Percentiles rank a stretch among this genome's conserved stretches.
Evolutionary conservation across 139 green algal species (phyloP).

Genomic region (Trebouxia sp.): DNA sequence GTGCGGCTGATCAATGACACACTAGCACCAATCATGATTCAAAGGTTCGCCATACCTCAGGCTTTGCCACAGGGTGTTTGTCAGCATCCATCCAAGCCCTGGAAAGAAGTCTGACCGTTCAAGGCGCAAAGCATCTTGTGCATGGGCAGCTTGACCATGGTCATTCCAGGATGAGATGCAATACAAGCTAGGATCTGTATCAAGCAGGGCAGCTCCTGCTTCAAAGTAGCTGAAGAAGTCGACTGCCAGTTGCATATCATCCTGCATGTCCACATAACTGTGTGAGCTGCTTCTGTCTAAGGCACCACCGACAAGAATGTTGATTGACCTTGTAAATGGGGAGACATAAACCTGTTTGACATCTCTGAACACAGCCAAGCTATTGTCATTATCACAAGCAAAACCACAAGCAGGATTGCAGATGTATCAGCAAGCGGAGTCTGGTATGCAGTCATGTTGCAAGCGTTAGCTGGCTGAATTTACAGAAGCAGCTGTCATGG

Average conservation of each 20-base stretch:
- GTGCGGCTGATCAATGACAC: no score
- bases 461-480: no score
- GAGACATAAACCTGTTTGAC: no score
- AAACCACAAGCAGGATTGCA: not conserved
- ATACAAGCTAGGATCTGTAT: conserved; percentile 42
- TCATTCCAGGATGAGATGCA: conserved; percentile 65
- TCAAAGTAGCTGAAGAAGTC: conserved; percentile 68
- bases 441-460: no score
- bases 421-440: no score
- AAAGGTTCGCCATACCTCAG: conserved; percentile 11
- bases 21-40: not conserved
- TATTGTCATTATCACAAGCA: not conserved
- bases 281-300: no score
- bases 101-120: conserved; percentile 69
- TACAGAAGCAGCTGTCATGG: no score
- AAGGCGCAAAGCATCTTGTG: conserved; percentile 38
- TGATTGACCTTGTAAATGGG: not conserved
- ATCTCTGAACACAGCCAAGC: not conserved
- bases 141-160: conserved; percentile 49
- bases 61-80: conserved; percentile 33
- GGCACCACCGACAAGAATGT: no score
- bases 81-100: conserved; percentile 66
- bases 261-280: conserved; percentile 38
- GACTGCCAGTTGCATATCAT: conserved; percentile 60
- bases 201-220: conserved; percentile 39